Percentiles rank a stretch among this genome's conserved stretches.
Evolutionary conservation across 2,329 filamentous ascomycete genomes (phyloP).

Genomic region (Ophiocordyceps unilateralis): DNA sequence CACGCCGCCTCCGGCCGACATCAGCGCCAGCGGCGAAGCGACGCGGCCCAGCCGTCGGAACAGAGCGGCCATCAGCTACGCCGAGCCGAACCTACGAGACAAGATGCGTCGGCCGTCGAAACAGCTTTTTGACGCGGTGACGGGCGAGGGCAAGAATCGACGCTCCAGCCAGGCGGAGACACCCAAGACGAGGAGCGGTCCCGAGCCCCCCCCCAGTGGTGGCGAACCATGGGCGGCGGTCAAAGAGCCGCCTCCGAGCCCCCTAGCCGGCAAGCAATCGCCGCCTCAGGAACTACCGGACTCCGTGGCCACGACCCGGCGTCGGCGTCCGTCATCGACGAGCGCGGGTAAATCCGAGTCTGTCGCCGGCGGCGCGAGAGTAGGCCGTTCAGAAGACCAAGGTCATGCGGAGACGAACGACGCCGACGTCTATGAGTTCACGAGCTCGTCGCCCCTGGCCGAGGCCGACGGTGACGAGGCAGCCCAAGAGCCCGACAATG

Average conservation of each 20-base stretch:
- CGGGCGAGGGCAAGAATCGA: constrained; percentile 40
- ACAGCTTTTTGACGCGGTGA: constrained; percentile 57
- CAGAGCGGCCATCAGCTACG: constrained; percentile 57
- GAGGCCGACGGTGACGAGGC: constrained; percentile 14
- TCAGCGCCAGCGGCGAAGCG: constrained; percentile 36
- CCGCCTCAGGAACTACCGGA: constrained; percentile 12
- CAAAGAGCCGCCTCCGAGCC: constrained; percentile 18
- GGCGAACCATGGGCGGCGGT: no score
- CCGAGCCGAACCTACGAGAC: constrained; percentile 62
- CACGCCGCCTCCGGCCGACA: constrained; percentile 42
- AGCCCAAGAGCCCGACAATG: constrained; percentile 9
- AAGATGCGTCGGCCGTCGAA: constrained; percentile 75
- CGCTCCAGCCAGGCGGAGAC: constrained; percentile 20
- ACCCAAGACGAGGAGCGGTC: background rate
- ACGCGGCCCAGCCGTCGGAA: constrained; percentile 50
- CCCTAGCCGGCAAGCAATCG: constrained; percentile 22
- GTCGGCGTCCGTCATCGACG: constrained; percentile 21
- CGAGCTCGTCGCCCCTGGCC: constrained; percentile 24
- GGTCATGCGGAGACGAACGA: constrained; percentile 5
- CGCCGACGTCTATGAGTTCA: constrained; percentile 38
- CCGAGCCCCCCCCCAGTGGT: no score
- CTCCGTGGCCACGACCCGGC: constrained; percentile 19
- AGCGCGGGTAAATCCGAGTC: constrained; percentile 4
- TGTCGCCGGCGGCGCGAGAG: constrained; percentile 1
- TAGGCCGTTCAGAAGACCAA: background rate